Evolutionary conservation across 495 filamentous ascomycete genomes (phyloP), one percentile per base, ranked within the genome.

Genomic region (Tuber magnatum): DNA sequence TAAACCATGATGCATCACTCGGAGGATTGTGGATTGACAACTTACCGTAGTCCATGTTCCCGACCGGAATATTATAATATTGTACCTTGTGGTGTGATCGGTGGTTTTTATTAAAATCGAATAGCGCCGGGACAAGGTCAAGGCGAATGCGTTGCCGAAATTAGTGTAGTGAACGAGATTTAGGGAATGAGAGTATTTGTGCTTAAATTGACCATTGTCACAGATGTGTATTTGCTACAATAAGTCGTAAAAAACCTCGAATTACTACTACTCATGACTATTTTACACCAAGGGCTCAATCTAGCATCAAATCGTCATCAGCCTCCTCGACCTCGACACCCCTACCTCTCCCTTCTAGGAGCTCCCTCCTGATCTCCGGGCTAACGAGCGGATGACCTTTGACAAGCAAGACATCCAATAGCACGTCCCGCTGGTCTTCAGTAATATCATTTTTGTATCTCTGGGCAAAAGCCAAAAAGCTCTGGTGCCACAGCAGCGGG

Each of bases 371-470:
- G 40, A 97, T 92, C 81, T 97, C 95, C 0, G 95, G 93, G 5
- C 93, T 93, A 81, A 99, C 96, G 72, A 90, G 88, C 77, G 91
- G 90, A 84, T 99, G 95, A 12, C 94, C 94, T 75, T 93, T 90
- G 42, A 90, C 90, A 65, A 94, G 84, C n/a, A 99, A 84, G 71
- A 98, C 84, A 86, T 99, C 95, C 44, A 99, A 84, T 73, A 99
- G 85, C 5, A 93, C 93, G 82, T 99, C 95, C 78, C 95, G 86
- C 86, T 97, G 93, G 78, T 97, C 93, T 83, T 97, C 93, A 35
- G 92, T 94, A 83, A 94, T 92, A 83, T 94, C 92, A 81, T 97
- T 97, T 77, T 92, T 89, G 82, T 99, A 99, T 74, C 94, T 87
- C 85, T 97, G 92, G 46, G 94, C 94, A 84, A 99, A 98, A 1